Conservation (phyloP, 208 protist species). For the Trypanosoma scelopori region DNA sequence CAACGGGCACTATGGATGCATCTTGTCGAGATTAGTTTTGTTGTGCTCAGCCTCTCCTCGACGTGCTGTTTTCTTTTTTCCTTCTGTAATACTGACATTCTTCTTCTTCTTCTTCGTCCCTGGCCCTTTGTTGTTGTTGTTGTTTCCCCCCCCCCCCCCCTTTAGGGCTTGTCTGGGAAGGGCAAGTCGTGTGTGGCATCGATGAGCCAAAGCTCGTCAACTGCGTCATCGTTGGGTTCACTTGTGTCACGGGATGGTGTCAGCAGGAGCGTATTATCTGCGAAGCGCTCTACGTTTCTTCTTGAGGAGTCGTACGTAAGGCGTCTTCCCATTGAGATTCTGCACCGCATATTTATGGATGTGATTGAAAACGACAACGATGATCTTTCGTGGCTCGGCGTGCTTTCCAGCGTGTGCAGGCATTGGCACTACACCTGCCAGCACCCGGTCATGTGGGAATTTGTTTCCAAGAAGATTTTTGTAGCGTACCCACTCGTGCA, state of each 20-base stretch:
- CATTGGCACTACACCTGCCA: slow-evolving; percentile 58
- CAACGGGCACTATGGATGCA: not conserved
- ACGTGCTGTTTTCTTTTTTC: too few species aligned
- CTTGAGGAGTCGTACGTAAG: slow-evolving; percentile 22
- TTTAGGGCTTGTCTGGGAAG: not conserved
- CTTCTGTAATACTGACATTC: too few species aligned
- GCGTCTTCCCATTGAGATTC: slow-evolving; percentile 58
- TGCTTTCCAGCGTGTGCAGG: slow-evolving; percentile 58
- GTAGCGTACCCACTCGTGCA: slow-evolving; percentile 75
- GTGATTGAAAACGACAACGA: slow-evolving; percentile 54
- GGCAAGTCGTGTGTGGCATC: not conserved
- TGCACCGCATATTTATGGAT: slow-evolving; percentile 64
- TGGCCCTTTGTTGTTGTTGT: slow-evolving; percentile 1
- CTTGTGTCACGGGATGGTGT: not conserved
- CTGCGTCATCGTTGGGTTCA: slow-evolving; percentile 13
- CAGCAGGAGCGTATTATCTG: not conserved
- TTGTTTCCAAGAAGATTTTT: slow-evolving; percentile 63
- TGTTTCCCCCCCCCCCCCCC: too few species aligned
- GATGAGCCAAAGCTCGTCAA: slow-evolving; percentile 18
- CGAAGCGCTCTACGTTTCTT: not conserved
- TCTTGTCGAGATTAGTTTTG: not conserved
- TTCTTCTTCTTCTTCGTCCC: slow-evolving; percentile 1
- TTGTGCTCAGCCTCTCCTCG: not conserved
- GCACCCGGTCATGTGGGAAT: slow-evolving; percentile 68
- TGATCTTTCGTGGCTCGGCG: slow-evolving; percentile 48